Evolutionary conservation across 2,329 filamentous ascomycete genomes (phyloP).

Genomic region (Hymenoscyphus scutula): DNA sequence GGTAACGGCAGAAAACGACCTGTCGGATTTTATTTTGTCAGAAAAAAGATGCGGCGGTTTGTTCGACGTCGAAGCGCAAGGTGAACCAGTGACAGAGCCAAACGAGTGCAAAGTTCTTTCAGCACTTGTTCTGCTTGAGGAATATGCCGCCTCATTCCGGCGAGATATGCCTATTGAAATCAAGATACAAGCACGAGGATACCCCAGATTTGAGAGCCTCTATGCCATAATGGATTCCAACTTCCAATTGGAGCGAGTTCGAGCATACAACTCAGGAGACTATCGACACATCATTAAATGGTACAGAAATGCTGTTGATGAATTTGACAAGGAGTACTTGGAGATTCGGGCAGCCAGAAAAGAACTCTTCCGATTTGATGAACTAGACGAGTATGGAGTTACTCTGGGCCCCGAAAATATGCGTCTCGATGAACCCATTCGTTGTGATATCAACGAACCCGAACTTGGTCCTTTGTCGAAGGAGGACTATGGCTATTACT

Average conservation of each 20-base stretch:
- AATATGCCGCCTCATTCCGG: slow-evolving; percentile 1
- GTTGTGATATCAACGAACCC: neutral
- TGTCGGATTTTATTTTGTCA: neutral
- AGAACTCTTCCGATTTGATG: slow-evolving; percentile 2
- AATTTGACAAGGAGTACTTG: neutral
- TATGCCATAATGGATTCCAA: neutral
- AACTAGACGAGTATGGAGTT: neutral
- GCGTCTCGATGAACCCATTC: neutral
- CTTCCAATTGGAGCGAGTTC: neutral
- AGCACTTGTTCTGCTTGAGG: slow-evolving; percentile 3
- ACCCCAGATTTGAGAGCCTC: neutral
- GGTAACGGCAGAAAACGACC: neutral
- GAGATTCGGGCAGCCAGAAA: slow-evolving; percentile 6
- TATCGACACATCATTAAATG: neutral
- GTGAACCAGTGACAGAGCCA: neutral
- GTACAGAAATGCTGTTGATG: neutral
- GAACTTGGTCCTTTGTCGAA: neutral
- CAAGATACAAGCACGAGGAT: neutral
- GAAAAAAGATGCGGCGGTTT: neutral
- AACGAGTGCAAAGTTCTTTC: neutral
- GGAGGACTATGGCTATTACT: too few relatives aligned
- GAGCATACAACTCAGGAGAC: neutral
- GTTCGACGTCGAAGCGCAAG: neutral
- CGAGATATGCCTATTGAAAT: slow-evolving; percentile 2
- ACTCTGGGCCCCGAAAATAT: neutral